Base-by-base conservation (phyloP, 768 basidiomycete genomes). In the Cantharellus anzutake region DNA sequence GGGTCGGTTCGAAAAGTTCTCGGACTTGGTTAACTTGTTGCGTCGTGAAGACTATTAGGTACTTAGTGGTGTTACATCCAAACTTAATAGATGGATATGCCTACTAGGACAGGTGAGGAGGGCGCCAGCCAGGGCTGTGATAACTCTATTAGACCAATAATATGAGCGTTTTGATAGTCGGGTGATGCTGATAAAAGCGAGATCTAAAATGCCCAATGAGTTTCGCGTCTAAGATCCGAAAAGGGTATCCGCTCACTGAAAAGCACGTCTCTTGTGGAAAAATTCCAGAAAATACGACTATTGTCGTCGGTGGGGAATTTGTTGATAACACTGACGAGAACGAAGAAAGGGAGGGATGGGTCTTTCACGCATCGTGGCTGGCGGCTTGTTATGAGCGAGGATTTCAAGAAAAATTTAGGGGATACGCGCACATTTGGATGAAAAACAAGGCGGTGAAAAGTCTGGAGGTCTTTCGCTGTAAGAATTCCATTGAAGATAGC, bases 281-380 rank as follows among this genome's bases (percentile, higher is more conserved):
- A 71, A 51, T 80, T 79, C 83, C 84, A 87, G 66, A 86, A 86
- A 2, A 84, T 80, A 34, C 81, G 76, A 61, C 84, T 84, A 63
- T 88, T 85, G 34, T 78, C 73, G 63, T 88, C 85, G 35, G 76
- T 71, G 0, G 87, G 88, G 70, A 89, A 86, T 70, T 88, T 90
- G 64, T 76, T 78, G 61, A 90, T 67, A 58, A 87, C 75, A 61
- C 83, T 83, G 61, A 81, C 75, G 51, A 91, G 74, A n/a, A 77
- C 80, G 67, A 88, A 79, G 73, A 85, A 89, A 0, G 88, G 88
- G 51, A 91, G 74, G 2, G 79, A 82, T 2, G 86, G 82, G 37
- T 84, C 84, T 72, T 91, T 91, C 65, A 91, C 73, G 73, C 90
- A 91, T 67, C 87, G 88, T 16, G 85, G 82, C 85, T 89, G 64